Percentiles rank a stretch among this genome's conserved stretches.
phyloP scores from a whole-genome alignment of 176 grass and related monocot genomes.

The Lolium multiflorum region DNA sequence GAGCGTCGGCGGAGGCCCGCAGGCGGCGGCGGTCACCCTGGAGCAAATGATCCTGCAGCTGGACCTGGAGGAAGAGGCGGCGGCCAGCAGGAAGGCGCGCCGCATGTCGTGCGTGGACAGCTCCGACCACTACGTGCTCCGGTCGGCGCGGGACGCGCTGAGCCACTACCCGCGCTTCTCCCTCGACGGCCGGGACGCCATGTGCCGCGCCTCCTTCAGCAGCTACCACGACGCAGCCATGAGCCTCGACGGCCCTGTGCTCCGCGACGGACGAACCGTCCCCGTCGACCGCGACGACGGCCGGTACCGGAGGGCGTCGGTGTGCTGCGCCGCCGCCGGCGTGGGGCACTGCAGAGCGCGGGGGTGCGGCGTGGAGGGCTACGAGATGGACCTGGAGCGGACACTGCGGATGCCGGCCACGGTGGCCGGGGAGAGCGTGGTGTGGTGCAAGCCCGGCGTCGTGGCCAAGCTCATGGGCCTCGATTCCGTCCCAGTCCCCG shows the following conservation, averaged over 20 bases:
- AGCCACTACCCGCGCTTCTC: slow-evolving; percentile 95
- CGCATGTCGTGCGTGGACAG: slow-evolving; percentile 89
- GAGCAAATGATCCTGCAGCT: slow-evolving; percentile 98
- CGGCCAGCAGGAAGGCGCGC: slow-evolving; percentile 57
- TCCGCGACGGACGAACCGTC: background rate
- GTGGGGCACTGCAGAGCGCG: slow-evolving; percentile 38
- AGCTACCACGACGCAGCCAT: slow-evolving; percentile 40
- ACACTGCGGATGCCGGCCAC: slow-evolving; percentile 72
- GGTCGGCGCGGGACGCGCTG: slow-evolving; percentile 73
- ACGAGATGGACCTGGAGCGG: slow-evolving; percentile 74
- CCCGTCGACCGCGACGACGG: background rate
- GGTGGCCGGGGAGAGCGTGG: slow-evolving; percentile 75
- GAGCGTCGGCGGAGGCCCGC: background rate
- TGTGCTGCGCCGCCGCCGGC: slow-evolving; percentile 33
- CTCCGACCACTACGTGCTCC: slow-evolving; percentile 72
- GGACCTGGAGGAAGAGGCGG: slow-evolving; percentile 79
- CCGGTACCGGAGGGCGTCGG: slow-evolving; percentile 26
- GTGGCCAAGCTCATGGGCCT: slow-evolving; percentile 94
- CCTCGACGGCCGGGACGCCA: slow-evolving; percentile 87
- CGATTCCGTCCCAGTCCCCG: slow-evolving; percentile 70
- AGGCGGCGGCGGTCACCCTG: slow-evolving; percentile 53
- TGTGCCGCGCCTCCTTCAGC: slow-evolving; percentile 83
- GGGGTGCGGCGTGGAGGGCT: slow-evolving; percentile 26
- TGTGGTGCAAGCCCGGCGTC: slow-evolving; percentile 92
- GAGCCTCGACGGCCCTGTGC: background rate